Evolutionary conservation across 371 early-diverging fungal genomes (phyloP).

Genomic region (Syncephalastrum sp.): DNA sequence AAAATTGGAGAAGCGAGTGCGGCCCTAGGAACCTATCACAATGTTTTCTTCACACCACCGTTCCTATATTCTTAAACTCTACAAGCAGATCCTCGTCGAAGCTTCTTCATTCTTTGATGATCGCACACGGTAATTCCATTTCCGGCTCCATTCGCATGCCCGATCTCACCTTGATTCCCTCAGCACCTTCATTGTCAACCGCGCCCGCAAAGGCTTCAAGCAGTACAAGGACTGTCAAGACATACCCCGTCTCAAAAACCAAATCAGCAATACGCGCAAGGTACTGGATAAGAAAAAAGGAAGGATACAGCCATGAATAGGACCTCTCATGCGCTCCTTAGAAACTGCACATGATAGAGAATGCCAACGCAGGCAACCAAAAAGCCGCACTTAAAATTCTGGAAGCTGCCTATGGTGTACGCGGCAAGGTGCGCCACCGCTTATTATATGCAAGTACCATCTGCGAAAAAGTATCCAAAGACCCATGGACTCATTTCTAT

Average conservation of each 20-base stretch:
- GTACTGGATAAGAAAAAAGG: slow-evolving; percentile 10
- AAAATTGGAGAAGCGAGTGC: too few relatives aligned
- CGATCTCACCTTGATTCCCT: not conserved
- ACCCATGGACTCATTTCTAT: too few relatives aligned
- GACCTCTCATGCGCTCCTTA: not conserved
- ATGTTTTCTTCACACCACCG: slow-evolving; percentile 17
- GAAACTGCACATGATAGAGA: slow-evolving; percentile 33
- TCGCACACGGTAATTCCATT: slow-evolving; percentile 32
- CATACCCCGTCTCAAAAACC: slow-evolving; percentile 28
- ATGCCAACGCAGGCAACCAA: slow-evolving; percentile 33
- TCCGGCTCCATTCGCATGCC: not conserved
- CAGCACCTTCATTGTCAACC: slow-evolving; percentile 34
- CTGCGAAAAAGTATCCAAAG: too few relatives aligned
- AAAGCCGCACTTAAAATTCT: slow-evolving; percentile 32
- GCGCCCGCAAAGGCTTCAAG: slow-evolving; percentile 23
- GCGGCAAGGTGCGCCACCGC: slow-evolving; percentile 31
- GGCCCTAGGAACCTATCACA: not conserved
- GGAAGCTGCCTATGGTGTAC: slow-evolving; percentile 40
- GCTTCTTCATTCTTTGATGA: slow-evolving; percentile 42
- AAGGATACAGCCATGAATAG: too few relatives aligned
- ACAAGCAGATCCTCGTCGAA: slow-evolving; percentile 35
- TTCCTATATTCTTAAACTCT: slow-evolving; percentile 32
- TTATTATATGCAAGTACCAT: slow-evolving; percentile 27
- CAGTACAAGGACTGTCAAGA: slow-evolving; percentile 33
- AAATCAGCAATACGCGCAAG: slow-evolving; percentile 37